These are phyloP conservation scores for Verticillium isaacii DNA, from an alignment of 2,329 filamentous ascomycete genomes.

Conservation along the genomic window DNA sequence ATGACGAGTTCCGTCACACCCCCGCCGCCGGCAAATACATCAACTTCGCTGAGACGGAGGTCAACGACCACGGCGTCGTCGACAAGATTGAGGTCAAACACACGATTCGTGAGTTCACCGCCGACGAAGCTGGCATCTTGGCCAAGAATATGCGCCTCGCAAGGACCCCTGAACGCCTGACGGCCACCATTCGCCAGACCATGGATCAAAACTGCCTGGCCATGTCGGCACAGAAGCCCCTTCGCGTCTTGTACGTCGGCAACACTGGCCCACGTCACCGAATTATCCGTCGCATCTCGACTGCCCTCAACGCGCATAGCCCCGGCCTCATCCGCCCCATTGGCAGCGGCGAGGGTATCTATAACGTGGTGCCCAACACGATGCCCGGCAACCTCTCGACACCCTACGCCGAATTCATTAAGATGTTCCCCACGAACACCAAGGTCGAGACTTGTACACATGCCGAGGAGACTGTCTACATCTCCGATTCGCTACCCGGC, in stretches of 20 bases:
- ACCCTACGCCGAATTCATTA: conserved; percentile 47
- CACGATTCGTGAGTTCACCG: conserved; percentile 36
- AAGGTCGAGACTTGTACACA: conserved; percentile 42
- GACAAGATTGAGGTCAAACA: conserved; percentile 41
- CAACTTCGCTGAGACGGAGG: conserved; percentile 37
- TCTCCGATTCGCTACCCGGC: conserved; percentile 17
- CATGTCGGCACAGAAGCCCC: conserved; percentile 31
- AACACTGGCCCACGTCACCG: conserved; percentile 13
- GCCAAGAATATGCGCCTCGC: conserved; percentile 20
- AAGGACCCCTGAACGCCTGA: conserved; percentile 28
- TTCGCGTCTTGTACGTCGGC: conserved; percentile 45
- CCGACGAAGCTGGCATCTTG: conserved; percentile 31
- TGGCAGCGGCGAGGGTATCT: conserved; percentile 31
- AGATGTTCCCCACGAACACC: conserved; percentile 39
- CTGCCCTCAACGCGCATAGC: background rate
- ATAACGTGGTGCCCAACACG: conserved; percentile 46
- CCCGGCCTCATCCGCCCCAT: conserved; percentile 2
- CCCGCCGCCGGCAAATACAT: conserved; percentile 19
- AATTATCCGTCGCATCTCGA: background rate
- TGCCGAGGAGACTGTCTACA: conserved; percentile 26
- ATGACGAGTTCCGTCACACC: conserved; percentile 11
- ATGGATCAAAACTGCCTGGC: conserved; percentile 41
- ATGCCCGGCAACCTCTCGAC: conserved; percentile 39
- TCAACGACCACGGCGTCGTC: conserved; percentile 18
- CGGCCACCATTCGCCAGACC: conserved; percentile 40